Percentiles rank a stretch among this genome's conserved stretches.
Evolutionary conservation across 495 filamentous ascomycete species (phyloP).

Genomic region (Neurospora sp.): DNA sequence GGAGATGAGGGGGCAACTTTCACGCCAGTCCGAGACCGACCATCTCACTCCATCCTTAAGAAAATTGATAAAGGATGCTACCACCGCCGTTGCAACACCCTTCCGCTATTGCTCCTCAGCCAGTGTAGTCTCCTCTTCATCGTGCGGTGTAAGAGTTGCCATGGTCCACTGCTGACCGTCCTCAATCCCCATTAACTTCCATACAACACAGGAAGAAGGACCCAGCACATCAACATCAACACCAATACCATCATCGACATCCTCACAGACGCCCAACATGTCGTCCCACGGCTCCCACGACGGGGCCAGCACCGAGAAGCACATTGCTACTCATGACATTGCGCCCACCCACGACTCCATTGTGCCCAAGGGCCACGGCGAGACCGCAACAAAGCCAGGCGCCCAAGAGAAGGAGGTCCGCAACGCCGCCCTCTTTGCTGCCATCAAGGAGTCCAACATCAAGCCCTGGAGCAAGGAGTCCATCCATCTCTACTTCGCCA

Average conservation of each 20-base stretch:
- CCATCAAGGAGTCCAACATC: constrained; percentile 47
- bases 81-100: background rate
- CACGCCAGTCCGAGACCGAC: background rate
- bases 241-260: background rate
- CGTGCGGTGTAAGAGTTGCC: constrained; percentile 1
- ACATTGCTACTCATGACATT: constrained; percentile 3
- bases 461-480: constrained; percentile 44
- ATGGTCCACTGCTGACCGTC: background rate
- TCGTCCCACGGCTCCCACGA: constrained; percentile 23
- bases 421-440: constrained; percentile 50
- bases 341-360: constrained; percentile 1
- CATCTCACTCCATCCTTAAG: background rate
- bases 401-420: constrained; percentile 39
- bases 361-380: constrained; percentile 25
- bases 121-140: background rate
- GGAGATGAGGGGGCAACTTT: background rate
- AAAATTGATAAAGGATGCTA: background rate
- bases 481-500: constrained; percentile 41
- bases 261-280: constrained; percentile 9
- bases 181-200: background rate
- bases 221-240: background rate
- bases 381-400: constrained; percentile 26
- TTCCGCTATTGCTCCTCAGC: background rate
- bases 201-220: background rate
- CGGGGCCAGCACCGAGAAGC: constrained; percentile 16